Percentiles rank a stretch among this genome's conserved stretches.
These are phyloP conservation scores for Beta macrorhiza DNA, from an alignment of 179 eudicot genomes.

Conservation along the genomic window DNA sequence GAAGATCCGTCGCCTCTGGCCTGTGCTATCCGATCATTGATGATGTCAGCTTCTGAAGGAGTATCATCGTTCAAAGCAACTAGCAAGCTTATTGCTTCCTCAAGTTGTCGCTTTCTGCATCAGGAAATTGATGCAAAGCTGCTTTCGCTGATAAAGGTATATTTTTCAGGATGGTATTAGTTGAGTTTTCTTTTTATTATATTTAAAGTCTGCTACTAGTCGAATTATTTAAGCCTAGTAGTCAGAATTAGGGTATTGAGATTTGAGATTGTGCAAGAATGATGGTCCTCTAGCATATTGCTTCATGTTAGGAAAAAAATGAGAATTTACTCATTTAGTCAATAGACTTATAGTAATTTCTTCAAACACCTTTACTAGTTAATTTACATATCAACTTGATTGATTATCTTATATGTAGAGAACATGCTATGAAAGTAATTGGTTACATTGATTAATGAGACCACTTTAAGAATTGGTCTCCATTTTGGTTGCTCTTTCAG, in stretches of 20 bases:
- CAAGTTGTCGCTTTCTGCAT: slow-evolving; percentile 59
- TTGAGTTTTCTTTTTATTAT: background rate
- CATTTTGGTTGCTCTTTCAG: background rate
- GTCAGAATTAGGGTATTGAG: background rate
- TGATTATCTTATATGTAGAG: background rate
- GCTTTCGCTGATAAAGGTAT: slow-evolving; percentile 87
- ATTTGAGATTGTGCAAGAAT: background rate
- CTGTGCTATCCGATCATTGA: slow-evolving; percentile 52
- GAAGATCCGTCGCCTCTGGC: slow-evolving; percentile 91
- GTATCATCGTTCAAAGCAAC: slow-evolving; percentile 70
- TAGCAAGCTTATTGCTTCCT: slow-evolving; percentile 62
- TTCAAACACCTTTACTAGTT: background rate
- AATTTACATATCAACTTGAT: background rate
- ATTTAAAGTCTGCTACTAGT: background rate
- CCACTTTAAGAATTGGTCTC: background rate
- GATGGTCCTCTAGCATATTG: background rate
- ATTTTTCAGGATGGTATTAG: slow-evolving; percentile 2
- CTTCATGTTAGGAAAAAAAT: background rate
- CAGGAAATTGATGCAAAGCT: slow-evolving; percentile 75
- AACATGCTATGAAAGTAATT: background rate
- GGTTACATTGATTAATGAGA: background rate
- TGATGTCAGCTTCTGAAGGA: slow-evolving; percentile 60
- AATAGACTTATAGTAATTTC: background rate
- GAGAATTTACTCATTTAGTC: background rate
- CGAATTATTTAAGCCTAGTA: too few species aligned